Conservation (phyloP, 495 filamentous ascomycete genomes). For the Neurospora sp. region DNA sequence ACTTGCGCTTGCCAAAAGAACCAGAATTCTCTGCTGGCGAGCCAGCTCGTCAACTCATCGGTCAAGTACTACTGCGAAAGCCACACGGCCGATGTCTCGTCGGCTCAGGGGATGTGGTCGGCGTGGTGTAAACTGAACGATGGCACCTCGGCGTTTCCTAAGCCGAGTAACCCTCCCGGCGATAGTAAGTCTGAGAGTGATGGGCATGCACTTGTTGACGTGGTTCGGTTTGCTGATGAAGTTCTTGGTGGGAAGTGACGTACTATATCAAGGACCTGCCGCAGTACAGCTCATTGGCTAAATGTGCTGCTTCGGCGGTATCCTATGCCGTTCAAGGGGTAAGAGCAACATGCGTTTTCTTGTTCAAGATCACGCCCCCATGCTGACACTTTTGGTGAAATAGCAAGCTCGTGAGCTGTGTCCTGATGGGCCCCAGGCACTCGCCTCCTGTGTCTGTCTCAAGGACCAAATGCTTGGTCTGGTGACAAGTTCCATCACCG, state of each 20-base stretch:
- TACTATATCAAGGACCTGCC: constrained; percentile 42
- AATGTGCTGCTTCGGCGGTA: constrained; percentile 33
- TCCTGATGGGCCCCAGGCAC: constrained; percentile 29
- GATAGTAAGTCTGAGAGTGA: constrained; percentile 23
- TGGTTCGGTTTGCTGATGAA: constrained; percentile 1
- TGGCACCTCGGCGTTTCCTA: constrained; percentile 37
- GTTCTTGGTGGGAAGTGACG: constrained; percentile 22
- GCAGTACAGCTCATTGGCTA: constrained; percentile 30
- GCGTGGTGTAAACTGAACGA: constrained; percentile 37
- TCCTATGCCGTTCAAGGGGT: constrained; percentile 31
- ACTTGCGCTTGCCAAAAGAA: constrained; percentile 40
- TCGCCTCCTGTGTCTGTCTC: constrained; percentile 40
- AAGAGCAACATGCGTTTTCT: constrained; percentile 4
- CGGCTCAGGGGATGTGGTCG: constrained; percentile 36
- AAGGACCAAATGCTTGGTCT: constrained; percentile 32
- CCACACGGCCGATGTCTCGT: constrained; percentile 31
- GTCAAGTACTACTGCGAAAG: constrained; percentile 31
- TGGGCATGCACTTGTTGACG: neutral
- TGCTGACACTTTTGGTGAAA: constrained; percentile 1
- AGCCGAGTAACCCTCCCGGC: constrained; percentile 33
- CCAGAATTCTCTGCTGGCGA: constrained; percentile 30
- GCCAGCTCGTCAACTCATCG: constrained; percentile 27
- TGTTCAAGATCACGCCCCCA: neutral
- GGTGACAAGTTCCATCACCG: constrained; percentile 27
- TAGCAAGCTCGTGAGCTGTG: constrained; percentile 32